Conservation (phyloP, 225 moss, liverwort and hornwort genomes). For the Ulota crispa region DNA sequence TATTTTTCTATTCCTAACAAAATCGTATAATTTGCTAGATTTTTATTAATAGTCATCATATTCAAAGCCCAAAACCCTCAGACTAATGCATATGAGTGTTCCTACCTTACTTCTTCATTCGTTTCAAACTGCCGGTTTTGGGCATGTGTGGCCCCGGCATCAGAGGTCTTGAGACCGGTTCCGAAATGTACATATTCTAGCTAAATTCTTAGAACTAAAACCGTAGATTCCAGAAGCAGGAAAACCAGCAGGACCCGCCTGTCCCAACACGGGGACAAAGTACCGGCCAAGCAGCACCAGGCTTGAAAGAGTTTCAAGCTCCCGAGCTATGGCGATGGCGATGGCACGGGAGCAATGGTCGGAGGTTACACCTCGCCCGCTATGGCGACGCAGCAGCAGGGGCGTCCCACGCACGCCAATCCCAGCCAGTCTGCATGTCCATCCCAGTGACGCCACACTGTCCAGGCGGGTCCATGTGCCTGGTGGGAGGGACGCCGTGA, state of each 20-base stretch:
- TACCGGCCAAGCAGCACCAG: not conserved
- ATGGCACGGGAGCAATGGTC: not conserved
- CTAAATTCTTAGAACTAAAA: not conserved
- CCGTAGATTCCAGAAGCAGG: not conserved
- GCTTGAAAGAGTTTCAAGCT: not conserved
- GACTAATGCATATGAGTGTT: no score
- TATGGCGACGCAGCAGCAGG: not conserved
- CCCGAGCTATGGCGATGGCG: not conserved
- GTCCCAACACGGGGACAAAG: conserved; percentile 2
- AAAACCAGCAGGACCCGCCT: no score
- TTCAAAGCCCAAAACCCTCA: no score
- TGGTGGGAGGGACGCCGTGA: not conserved
- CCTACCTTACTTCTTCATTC: no score
- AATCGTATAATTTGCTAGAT: no score
- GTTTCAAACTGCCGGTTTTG: no score
- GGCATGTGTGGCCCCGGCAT: no score
- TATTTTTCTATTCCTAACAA: no score
- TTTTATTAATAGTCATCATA: no score
- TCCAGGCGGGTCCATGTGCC: not conserved
- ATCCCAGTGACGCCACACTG: not conserved
- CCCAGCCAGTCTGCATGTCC: not conserved
- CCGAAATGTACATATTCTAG: no score
- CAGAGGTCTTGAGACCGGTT: no score
- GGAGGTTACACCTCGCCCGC: no score
- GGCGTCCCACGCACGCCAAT: not conserved